These are phyloP conservation scores for Annona cherimola DNA, from an alignment of 164 flowering plant genomes.

Conservation along the genomic window DNA sequence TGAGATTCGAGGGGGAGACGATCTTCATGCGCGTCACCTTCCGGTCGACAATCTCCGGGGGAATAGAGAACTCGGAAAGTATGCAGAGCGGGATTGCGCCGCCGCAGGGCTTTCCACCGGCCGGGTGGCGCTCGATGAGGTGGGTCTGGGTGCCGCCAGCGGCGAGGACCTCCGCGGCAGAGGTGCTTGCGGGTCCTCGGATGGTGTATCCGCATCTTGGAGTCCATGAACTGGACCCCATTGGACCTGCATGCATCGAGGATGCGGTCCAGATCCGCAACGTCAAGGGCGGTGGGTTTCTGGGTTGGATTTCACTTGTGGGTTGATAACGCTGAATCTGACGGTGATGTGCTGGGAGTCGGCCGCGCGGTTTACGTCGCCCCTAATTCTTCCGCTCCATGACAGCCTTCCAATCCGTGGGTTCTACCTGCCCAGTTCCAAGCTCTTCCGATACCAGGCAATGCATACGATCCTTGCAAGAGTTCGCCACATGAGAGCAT, in stretches of 20 bases:
- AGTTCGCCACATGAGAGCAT: constrained; percentile 89
- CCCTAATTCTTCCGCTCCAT: constrained; percentile 54
- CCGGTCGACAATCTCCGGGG: constrained; percentile 60
- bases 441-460: constrained; percentile 65
- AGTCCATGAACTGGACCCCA: constrained; percentile 71
- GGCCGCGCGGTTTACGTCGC: too few relatives aligned
- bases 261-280: constrained; percentile 37
- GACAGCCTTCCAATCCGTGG: constrained; percentile 37
- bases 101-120: too few relatives aligned
- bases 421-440: constrained; percentile 9
- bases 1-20: constrained; percentile 71
- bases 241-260: constrained; percentile 44
- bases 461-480: constrained; percentile 64
- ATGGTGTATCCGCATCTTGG: too few relatives aligned
- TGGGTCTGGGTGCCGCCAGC: too few relatives aligned
- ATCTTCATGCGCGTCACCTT: constrained; percentile 61
- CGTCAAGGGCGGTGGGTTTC: constrained; percentile 62
- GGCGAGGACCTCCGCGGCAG: too few relatives aligned
- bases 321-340: too few relatives aligned
- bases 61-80: too few relatives aligned
- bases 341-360: too few relatives aligned
- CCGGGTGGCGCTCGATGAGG: too few relatives aligned
- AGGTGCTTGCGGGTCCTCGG: too few relatives aligned
- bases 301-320: too few relatives aligned
- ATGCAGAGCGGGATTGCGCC: too few relatives aligned